Evolutionary conservation across 176 grass and related monocot genomes (phyloP), one percentile per base, ranked within the genome.

Genomic region (Oryza punctata): DNA sequence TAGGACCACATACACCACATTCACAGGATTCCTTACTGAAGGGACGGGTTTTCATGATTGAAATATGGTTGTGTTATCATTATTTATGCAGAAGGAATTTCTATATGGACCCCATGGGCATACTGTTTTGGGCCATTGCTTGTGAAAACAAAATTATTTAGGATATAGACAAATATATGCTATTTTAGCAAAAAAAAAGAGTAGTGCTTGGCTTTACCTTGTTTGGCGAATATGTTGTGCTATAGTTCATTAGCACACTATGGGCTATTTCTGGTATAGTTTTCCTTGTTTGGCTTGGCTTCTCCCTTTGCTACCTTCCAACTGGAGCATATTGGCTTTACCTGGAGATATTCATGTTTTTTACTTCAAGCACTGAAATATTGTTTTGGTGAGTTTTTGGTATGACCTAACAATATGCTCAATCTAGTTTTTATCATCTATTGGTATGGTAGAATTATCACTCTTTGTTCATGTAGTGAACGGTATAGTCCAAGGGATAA

Each of bases 351-450:
- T 27, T 27, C 21, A 64, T 18, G 5, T 27, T 8, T 24, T 28
- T 78, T 13, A 78, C 60, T 78, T 78, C 14, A 65, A 78, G 37
- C 76, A 57, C 60, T 78, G 76, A 65, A 9, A 78, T 78, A 26
- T 65, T 78, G 76, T 10, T 38, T 7, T 38, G 37, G 37, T 38
- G 37, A 38, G 14, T 66, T 66, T 40, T 16, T 66, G 33, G 21
- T 63, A 63, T 63, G 30, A 63, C 12, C 46, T 75, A 33, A 57
- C 21, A 57, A 8, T 19, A 21, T 57, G 50, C 18, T 18, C 50
- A 8, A 21, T 21, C 6, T 50, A 16, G 47, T 50, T 47, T 47
- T 50, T 18, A 5, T 14, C 24, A 77, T 15, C 26, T 54, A 41
- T 41, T 10, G 40, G 44, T 67, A 21, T 63, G 21, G 32, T 24